Percentiles rank a stretch among this genome's conserved stretches.
phyloP scores from a whole-genome alignment of 441 rosid species.

The Adansonia madagascariensis region DNA sequence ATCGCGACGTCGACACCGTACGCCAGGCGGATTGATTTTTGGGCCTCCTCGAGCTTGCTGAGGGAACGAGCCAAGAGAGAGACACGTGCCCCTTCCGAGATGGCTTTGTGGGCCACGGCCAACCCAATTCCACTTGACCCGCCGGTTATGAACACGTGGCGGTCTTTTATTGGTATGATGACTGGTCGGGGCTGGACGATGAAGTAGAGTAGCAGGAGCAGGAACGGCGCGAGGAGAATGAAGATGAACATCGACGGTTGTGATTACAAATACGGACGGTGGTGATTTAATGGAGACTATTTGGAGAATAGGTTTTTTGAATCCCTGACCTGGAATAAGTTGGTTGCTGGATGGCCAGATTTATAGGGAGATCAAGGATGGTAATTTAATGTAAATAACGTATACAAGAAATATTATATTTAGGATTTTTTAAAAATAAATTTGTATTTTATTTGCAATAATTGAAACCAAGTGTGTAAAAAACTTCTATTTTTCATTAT shows the following conservation, averaged over 20 bases:
- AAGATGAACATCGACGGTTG: slow-evolving; percentile 28
- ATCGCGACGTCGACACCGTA: slow-evolving; percentile 70
- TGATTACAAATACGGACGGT: slow-evolving; percentile 29
- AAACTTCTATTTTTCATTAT: too few species aligned
- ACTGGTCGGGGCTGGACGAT: slow-evolving; percentile 65
- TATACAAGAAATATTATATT: too few species aligned
- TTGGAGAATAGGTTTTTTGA: not conserved
- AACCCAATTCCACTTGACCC: slow-evolving; percentile 91
- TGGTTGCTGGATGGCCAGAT: not conserved
- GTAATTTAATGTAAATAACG: not conserved
- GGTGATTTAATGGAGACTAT: slow-evolving; percentile 15
- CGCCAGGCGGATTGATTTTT: slow-evolving; percentile 50
- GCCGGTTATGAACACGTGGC: slow-evolving; percentile 90
- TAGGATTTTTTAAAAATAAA: too few species aligned
- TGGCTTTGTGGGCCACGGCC: slow-evolving; percentile 70
- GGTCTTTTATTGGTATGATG: slow-evolving; percentile 64
- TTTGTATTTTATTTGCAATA: too few species aligned
- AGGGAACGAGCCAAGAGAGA: slow-evolving; percentile 77
- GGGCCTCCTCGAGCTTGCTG: slow-evolving; percentile 70
- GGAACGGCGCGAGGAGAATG: slow-evolving; percentile 45
- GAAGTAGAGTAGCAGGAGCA: slow-evolving; percentile 50
- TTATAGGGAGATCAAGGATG: not conserved
- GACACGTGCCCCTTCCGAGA: slow-evolving; percentile 68
- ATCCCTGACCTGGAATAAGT: not conserved
- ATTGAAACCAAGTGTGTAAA: too few species aligned